Evolutionary conservation across 129 eudicot species (phyloP).

Genomic region (Silybum marianum): DNA sequence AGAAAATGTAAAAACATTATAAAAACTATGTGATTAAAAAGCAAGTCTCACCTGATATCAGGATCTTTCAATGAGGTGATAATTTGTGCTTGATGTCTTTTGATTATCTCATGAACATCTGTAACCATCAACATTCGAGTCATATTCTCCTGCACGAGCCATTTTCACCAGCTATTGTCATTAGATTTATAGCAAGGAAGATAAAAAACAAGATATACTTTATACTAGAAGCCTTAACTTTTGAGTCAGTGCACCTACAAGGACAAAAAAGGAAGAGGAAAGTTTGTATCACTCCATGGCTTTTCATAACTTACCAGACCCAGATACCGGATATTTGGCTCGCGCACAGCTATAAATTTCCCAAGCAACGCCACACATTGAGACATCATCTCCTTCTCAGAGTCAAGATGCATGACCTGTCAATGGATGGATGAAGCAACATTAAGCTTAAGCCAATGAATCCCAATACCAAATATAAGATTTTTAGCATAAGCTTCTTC

Average conservation of each 20-base stretch:
- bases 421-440: slow-evolving; percentile 10
- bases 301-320: slow-evolving; percentile 75
- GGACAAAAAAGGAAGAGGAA: not conserved
- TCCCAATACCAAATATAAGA: not conserved
- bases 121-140: slow-evolving; percentile 99
- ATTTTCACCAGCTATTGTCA: slow-evolving; percentile 27
- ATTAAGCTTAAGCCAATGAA: not conserved
- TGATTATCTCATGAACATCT: slow-evolving; percentile 92
- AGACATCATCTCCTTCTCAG: slow-evolving; percentile 99
- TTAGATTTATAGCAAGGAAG: slow-evolving; percentile 29
- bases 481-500: not conserved
- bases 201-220: not conserved
- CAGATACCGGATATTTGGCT: slow-evolving; percentile 94
- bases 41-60: slow-evolving; percentile 73
- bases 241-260: not conserved
- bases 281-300: not conserved
- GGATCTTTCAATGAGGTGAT: slow-evolving; percentile 96
- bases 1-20: slow-evolving; percentile 6
- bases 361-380: slow-evolving; percentile 99
- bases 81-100: slow-evolving; percentile 98
- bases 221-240: not conserved
- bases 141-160: slow-evolving; percentile 90
- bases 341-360: slow-evolving; percentile 97
- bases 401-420: slow-evolving; percentile 99
- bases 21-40: not conserved